Percentiles rank a stretch among this genome's conserved stretches.
Conservation (phyloP, 2,329 filamentous ascomycete species). For the Monascus ruber region DNA sequence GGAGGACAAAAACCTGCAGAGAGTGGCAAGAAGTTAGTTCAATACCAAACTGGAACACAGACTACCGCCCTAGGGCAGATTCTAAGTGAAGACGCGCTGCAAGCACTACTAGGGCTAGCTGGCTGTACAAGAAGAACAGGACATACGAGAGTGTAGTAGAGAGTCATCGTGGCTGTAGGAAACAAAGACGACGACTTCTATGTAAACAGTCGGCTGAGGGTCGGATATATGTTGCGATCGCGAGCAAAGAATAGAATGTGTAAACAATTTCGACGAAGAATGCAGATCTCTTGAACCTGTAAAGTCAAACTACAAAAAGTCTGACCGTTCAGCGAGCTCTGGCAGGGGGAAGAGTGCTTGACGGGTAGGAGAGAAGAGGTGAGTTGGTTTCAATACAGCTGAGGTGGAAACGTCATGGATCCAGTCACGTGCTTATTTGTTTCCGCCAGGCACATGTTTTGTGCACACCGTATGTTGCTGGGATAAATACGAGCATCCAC, state of each 20-base stretch:
- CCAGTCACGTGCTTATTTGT: not conserved
- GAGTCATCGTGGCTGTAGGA: constrained; percentile 46
- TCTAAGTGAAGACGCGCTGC: not conserved
- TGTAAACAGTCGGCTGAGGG: not conserved
- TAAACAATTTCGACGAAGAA: constrained; percentile 7
- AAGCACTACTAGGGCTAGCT: constrained; percentile 9
- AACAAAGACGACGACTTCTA: not conserved
- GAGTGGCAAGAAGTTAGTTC: constrained; percentile 4
- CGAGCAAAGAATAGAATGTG: constrained; percentile 1
- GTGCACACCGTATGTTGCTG: too few relatives aligned
- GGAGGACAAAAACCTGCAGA: constrained; percentile 36
- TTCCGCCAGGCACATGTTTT: too few relatives aligned
- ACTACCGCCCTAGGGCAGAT: too few relatives aligned
- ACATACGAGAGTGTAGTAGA: constrained; percentile 58
- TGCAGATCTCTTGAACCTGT: not conserved
- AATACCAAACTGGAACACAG: not conserved
- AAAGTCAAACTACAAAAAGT: not conserved
- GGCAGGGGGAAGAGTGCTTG: too few relatives aligned
- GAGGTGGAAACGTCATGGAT: constrained; percentile 4
- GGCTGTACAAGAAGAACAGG: constrained; percentile 7
- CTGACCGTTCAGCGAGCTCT: not conserved
- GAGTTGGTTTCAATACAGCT: constrained; percentile 1
- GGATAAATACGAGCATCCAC: too few relatives aligned
- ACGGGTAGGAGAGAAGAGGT: not conserved
- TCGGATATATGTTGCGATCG: not conserved